Conservation (phyloP, 768 basidiomycete species). For the Podaxis sp. region DNA sequence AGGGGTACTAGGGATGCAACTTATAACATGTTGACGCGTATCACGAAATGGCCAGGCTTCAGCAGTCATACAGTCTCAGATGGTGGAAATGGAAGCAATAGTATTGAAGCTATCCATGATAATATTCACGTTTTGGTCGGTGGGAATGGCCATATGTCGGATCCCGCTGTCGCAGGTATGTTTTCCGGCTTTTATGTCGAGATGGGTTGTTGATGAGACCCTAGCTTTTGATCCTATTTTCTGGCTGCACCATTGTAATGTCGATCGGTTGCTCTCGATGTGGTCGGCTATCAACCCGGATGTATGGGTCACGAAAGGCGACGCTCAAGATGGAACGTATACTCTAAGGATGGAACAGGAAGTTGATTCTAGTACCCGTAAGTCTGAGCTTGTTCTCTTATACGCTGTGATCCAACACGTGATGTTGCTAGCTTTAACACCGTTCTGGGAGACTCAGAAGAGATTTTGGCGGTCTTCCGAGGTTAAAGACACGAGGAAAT, state of each 20-base stretch:
- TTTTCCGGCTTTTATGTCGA: neutral
- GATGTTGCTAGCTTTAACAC: conserved; percentile 32
- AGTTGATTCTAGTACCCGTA: conserved; percentile 27
- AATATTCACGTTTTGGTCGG: conserved; percentile 36
- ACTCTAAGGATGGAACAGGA: conserved; percentile 22
- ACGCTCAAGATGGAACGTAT: conserved; percentile 29
- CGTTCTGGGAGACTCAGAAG: conserved; percentile 37
- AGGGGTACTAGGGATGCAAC: conserved; percentile 23
- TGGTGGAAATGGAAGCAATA: conserved; percentile 33
- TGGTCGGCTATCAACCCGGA: conserved; percentile 42
- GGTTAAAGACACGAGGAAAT: conserved; percentile 18
- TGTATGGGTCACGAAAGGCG: conserved; percentile 32
- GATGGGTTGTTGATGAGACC: neutral
- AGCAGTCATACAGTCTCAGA: conserved; percentile 36
- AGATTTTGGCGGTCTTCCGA: conserved; percentile 36
- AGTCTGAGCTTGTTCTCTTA: neutral
- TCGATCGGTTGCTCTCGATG: conserved; percentile 44
- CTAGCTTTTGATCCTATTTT: conserved; percentile 46
- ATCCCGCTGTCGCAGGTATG: conserved; percentile 34
- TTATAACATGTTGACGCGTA: conserved; percentile 29
- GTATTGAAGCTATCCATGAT: conserved; percentile 44
- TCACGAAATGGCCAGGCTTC: conserved; percentile 36
- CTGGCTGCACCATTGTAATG: conserved; percentile 45
- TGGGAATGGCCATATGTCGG: conserved; percentile 35
- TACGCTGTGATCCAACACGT: neutral